These are phyloP conservation scores for Hyphodiscus sp. DNA, from an alignment of 2,329 filamentous ascomycete genomes.

Conservation along the genomic window DNA sequence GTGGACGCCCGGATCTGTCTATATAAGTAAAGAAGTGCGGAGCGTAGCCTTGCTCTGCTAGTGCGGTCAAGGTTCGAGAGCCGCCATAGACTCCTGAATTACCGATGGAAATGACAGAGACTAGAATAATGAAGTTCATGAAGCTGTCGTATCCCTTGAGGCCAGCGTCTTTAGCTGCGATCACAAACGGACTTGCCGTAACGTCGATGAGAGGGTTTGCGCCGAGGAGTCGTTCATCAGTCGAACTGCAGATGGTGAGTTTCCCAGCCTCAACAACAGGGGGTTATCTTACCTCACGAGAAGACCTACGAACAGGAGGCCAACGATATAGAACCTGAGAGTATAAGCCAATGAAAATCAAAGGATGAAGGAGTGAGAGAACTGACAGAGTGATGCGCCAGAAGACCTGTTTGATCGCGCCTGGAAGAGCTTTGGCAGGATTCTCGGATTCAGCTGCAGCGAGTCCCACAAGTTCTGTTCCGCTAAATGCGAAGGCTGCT, in stretches of 20 bases:
- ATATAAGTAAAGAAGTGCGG: constrained; percentile 72
- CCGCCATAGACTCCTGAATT: constrained; percentile 90
- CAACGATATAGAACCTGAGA: constrained; percentile 68
- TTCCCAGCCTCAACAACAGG: background rate
- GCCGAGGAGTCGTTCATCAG: constrained; percentile 56
- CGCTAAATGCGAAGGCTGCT: constrained; percentile 67
- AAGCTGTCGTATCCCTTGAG: constrained; percentile 74
- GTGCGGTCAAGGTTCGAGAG: constrained; percentile 78
- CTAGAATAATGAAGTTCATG: constrained; percentile 88
- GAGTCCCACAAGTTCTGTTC: constrained; percentile 68
- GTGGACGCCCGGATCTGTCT: constrained; percentile 70
- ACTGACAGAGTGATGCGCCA: constrained; percentile 70
- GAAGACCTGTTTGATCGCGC: constrained; percentile 85
- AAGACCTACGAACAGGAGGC: constrained; percentile 71
- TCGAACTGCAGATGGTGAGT: constrained; percentile 43
- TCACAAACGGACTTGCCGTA: constrained; percentile 82
- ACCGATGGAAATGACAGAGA: constrained; percentile 82
- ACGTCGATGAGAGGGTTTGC: constrained; percentile 51
- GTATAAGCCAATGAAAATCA: background rate
- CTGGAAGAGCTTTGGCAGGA: constrained; percentile 72
- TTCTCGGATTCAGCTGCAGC: constrained; percentile 71
- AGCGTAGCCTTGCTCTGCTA: constrained; percentile 80
- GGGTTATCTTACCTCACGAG: constrained; percentile 44
- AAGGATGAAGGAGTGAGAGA: background rate
- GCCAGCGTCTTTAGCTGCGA: constrained; percentile 80